Percentiles rank a stretch among this genome's conserved stretches.
Conservation (phyloP, 805 yeast species). For the Soucietia sequanensis region DNA sequence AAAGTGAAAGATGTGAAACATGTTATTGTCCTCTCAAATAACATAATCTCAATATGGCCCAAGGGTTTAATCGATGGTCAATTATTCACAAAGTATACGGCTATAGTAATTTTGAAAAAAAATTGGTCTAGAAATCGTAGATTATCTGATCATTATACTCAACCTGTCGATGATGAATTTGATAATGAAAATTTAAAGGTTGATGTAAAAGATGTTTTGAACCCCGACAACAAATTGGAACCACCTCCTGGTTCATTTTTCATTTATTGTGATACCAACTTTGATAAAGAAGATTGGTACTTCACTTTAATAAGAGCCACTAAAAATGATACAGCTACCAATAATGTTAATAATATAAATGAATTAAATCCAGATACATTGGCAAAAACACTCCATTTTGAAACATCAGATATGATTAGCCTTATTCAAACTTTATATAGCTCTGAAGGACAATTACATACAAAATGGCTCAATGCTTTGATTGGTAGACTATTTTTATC, state of each 20-base stretch:
- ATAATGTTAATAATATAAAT: slow-evolving; percentile 7
- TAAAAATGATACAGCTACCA: slow-evolving; percentile 33
- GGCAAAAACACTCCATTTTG: slow-evolving; percentile 74
- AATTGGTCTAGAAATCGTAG: slow-evolving; percentile 27
- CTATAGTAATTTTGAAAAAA: slow-evolving; percentile 68
- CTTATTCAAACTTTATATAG: slow-evolving; percentile 77
- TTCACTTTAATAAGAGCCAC: slow-evolving; percentile 80
- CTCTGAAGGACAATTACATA: slow-evolving; percentile 76
- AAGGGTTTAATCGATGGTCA: slow-evolving; percentile 69
- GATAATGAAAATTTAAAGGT: slow-evolving; percentile 9
- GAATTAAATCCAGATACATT: slow-evolving; percentile 48
- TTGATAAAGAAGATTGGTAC: slow-evolving; percentile 91
- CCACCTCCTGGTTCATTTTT: slow-evolving; percentile 48
- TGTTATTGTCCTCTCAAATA: slow-evolving; percentile 72
- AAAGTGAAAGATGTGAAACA: slow-evolving; percentile 64
- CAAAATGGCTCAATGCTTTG: slow-evolving; percentile 89
- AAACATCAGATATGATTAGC: slow-evolving; percentile 67
- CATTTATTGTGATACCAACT: slow-evolving; percentile 73
- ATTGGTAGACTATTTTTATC: slow-evolving; percentile 80
- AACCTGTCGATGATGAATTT: slow-evolving; percentile 6
- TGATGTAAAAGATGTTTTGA: slow-evolving; percentile 24
- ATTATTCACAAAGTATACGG: slow-evolving; percentile 74
- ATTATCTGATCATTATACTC: slow-evolving; percentile 15
- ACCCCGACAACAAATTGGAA: slow-evolving; percentile 15
- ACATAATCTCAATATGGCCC: slow-evolving; percentile 84